A percentile compares a stretch with the other conserved stretches of the same genome.
Conservation (phyloP, 441 rosid species). For the Manihot esculenta region DNA sequence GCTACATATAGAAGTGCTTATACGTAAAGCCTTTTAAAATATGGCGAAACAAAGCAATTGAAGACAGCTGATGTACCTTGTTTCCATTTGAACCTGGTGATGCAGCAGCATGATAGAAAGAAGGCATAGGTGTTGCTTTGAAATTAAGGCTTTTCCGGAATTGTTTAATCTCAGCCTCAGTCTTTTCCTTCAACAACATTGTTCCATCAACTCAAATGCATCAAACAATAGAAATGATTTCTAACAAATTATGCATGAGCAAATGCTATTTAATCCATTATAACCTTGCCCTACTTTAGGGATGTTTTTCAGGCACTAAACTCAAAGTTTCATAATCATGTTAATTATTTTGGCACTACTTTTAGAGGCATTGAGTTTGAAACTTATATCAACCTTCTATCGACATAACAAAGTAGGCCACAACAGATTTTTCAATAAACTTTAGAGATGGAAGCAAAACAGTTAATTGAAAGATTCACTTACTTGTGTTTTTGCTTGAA, state of each 20-base stretch:
- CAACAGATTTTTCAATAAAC: neutral
- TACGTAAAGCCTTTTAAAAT: neutral
- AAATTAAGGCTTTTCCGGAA: slow-evolving; percentile 74
- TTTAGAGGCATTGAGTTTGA: slow-evolving; percentile 2
- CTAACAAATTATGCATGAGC: neutral
- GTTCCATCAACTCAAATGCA: slow-evolving; percentile 1
- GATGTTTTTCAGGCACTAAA: neutral
- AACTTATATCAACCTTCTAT: slow-evolving; percentile 1
- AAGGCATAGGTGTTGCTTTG: slow-evolving; percentile 90
- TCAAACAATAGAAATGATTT: neutral
- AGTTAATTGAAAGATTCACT: neutral
- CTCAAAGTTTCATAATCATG: neutral
- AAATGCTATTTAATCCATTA: neutral
- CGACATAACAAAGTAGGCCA: slow-evolving; percentile 7
- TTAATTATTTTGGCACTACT: neutral
- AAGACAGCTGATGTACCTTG: slow-evolving; percentile 47
- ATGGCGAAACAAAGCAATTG: slow-evolving; percentile 8
- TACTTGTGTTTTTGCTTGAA: slow-evolving; percentile 73
- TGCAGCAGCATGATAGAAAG: slow-evolving; percentile 51
- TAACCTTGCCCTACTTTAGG: neutral
- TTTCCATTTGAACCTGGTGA: slow-evolving; percentile 37
- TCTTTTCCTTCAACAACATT: slow-evolving; percentile 50
- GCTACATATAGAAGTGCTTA: neutral
- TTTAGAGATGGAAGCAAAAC: neutral
- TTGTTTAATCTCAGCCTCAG: slow-evolving; percentile 61